Evolutionary conservation across 495 filamentous ascomycete species (phyloP).

Genomic region (Penicillium atrosanguineum): DNA sequence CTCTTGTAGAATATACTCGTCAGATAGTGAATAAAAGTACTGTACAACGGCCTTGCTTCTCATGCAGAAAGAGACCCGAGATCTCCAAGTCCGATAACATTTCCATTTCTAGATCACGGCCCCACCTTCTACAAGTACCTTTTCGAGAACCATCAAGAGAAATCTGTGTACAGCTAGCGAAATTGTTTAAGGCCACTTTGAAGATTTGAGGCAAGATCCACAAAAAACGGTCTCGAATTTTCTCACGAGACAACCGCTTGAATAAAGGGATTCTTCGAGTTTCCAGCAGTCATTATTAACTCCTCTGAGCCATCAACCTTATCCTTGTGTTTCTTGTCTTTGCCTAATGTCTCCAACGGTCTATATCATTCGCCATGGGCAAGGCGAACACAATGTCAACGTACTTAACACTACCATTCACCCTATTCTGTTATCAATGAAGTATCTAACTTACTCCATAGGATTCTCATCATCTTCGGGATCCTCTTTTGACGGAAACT

Average conservation of each 20-base stretch:
- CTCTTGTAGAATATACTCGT: too few relatives aligned
- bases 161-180: not conserved
- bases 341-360: conserved; percentile 20
- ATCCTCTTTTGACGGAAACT: conserved; percentile 15
- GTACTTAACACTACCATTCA: not conserved
- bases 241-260: not conserved
- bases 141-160: not conserved
- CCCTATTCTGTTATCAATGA: too few relatives aligned
- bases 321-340: not conserved
- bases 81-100: not conserved
- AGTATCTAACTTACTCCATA: not conserved
- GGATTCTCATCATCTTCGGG: conserved; percentile 16
- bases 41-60: not conserved
- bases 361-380: conserved; percentile 14
- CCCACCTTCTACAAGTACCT: not conserved
- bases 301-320: not conserved
- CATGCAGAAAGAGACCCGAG: not conserved
- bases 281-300: not conserved
- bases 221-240: not conserved
- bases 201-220: not conserved
- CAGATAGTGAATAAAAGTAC: too few relatives aligned
- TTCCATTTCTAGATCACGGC: not conserved
- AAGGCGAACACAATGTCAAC: conserved; percentile 24
- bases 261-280: not conserved
- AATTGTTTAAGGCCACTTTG: not conserved